Evolutionary conservation across 495 filamentous ascomycete species (phyloP), one percentile per base, ranked within the genome.

Genomic region (Podospora appendiculata): DNA sequence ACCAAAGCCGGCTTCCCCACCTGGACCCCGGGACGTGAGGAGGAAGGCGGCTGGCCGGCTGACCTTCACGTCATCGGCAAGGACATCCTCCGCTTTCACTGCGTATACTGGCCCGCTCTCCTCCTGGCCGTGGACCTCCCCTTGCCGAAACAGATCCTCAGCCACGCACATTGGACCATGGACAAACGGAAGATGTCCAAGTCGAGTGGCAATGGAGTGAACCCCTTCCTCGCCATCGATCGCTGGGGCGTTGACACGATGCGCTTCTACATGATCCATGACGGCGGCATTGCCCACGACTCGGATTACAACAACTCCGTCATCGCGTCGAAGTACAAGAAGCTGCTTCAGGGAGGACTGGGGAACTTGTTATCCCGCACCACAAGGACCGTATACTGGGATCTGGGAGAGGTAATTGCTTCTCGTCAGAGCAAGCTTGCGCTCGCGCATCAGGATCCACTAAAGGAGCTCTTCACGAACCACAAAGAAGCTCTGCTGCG

Each of bases 71-170:
- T 98, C 12, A 83, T 97, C 47, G 93, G 93, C 32, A 98, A 98
- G 70, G 93, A 98, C 67, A 97, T 97, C 52, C 70, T 93, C 49
- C 83, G 93, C 19, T 98, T 98, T 68, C 94, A 98, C 68, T 88
- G 87, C 69, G 86, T 98, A 25, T 98, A 97, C 75, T 98, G 93
- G 93, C 93, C 93, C 1, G 93, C 93, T 2, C 85, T 98, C 61
- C 85, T 98, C 32, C 82, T 98, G 73, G 92, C 92, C 4, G 73
- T 97, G 25, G 85, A 85, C 53, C 72, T 98, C 3, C 86, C 90
- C 1, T 66, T 87, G n/a, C 92, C 93, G 6, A 85, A 84, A 57
- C 81, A 83, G 48, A 78, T 97, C 17, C 76, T 97, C 0, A 87
- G 88, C 16, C 93, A 97, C 61, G 90, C 85, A 1, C 94, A 98